Conservation (phyloP, 345 rosid species). For the rapeseed (Brassica napus) region DNA sequence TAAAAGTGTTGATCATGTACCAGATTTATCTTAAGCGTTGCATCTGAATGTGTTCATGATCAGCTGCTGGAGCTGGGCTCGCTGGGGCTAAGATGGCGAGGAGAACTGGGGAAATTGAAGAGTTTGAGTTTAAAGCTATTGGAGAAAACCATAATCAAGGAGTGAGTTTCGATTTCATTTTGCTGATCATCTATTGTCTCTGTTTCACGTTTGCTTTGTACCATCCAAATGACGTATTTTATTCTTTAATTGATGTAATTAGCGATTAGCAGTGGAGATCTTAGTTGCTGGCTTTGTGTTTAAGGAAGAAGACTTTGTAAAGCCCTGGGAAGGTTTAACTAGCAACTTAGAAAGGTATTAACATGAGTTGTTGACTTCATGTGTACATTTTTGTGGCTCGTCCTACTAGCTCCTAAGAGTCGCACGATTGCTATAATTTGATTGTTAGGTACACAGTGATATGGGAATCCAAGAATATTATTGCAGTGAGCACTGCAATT, state of each 20-base stretch:
- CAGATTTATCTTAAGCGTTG: not conserved
- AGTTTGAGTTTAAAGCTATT: conserved; percentile 82
- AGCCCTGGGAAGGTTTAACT: conserved; percentile 86
- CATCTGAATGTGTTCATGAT: conserved; percentile 1
- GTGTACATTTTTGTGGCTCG: not conserved
- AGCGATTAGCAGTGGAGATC: conserved; percentile 92
- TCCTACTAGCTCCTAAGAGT: not conserved
- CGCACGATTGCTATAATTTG: not conserved
- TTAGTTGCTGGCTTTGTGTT: conserved; percentile 81
- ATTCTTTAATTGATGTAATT: not conserved
- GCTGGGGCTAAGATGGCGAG: conserved; percentile 92
- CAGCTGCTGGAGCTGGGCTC: conserved; percentile 99
- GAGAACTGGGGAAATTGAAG: conserved; percentile 80
- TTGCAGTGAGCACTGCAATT: conserved; percentile 96
- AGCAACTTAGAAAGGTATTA: conserved; percentile 85
- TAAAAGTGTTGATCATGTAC: not conserved
- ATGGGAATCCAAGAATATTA: conserved; percentile 89
- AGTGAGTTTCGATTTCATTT: conserved; percentile 24
- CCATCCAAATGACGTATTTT: no score
- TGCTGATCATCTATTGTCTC: no score
- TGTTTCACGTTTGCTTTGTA: no score
- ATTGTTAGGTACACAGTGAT: conserved; percentile 69
- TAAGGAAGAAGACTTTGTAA: conserved; percentile 67
- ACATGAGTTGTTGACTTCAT: not conserved
- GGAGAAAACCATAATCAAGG: conserved; percentile 83